phyloP scores from a whole-genome alignment of 306 rosid species.

The Lagenaria siceraria region DNA sequence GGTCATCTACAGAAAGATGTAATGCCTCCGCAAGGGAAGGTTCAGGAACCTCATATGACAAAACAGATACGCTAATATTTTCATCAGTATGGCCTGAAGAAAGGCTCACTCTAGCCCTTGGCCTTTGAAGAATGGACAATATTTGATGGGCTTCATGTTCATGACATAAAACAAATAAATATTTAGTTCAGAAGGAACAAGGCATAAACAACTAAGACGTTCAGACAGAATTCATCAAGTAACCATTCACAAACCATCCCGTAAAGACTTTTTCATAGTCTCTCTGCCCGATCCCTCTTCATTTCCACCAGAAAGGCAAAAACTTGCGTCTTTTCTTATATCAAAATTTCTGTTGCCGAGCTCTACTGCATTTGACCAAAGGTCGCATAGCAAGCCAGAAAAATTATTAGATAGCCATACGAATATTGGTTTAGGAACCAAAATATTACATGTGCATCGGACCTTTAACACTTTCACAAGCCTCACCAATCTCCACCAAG shows the following conservation, averaged over 20 bases:
- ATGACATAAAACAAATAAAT: background rate
- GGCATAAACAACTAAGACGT: background rate
- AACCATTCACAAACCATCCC: conserved; percentile 36
- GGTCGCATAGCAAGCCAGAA: conserved; percentile 8
- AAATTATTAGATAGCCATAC: conserved; percentile 3
- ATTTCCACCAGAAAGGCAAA: conserved; percentile 13
- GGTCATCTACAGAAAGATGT: conserved; percentile 22
- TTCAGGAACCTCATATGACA: conserved; percentile 15
- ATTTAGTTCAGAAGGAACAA: background rate
- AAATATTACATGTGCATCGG: background rate
- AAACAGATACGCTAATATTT: conserved; percentile 11
- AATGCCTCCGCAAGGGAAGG: conserved; percentile 12
- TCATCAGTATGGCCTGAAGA: conserved; percentile 17
- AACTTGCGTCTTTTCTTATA: conserved; percentile 25
- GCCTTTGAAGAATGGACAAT: conserved; percentile 54
- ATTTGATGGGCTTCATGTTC: conserved; percentile 77
- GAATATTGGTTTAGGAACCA: background rate
- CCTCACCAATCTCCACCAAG: conserved; percentile 19
- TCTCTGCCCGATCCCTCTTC: conserved; percentile 24
- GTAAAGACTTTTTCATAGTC: conserved; percentile 33
- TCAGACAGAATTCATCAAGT: background rate
- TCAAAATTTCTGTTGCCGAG: conserved; percentile 13
- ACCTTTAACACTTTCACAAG: conserved; percentile 11
- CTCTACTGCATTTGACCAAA: conserved; percentile 36
- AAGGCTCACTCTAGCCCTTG: conserved; percentile 19